Base-by-base conservation (phyloP, 1,284 basidiomycete genomes). In the Porodaedalea pini region DNA sequence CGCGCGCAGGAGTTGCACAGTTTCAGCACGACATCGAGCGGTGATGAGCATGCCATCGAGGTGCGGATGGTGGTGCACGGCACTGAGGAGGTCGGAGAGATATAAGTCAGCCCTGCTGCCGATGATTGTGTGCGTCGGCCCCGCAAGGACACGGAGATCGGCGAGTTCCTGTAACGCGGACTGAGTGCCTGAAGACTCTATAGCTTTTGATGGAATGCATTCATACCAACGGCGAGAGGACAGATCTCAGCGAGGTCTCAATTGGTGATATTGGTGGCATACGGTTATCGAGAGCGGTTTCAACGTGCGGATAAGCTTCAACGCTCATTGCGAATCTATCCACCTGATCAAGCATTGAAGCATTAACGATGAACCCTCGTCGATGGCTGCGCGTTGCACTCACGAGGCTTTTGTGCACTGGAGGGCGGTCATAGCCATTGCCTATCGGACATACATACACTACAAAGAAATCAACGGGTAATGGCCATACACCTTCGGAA, bases 261-360 rank as follows among this genome's bases (percentile, higher is more conserved):
- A 27, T 59, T 25, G 53, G 52, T 15, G 27, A 44, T 36, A 37
- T 27, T 25, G 36, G 37, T 25, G 27, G 52, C 45, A 44, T 13
- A 13, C 45, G 47, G 27, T 34, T 55, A 31, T 52, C 56, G 31
- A 52, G 23, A 31, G 47, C 21, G 17, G n/a, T 36, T 41, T 55
- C 57, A 19, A 34, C 27, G n/a, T 29, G 17, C 25, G 39, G 57
- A 50, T 54, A 44, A 32, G 39, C 54, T 21, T 60, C 58, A 3
- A 79, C 78, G 63, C 86, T 90, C 78, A 92, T 83, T 2, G 87
- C 75, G 67, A 92, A 92, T 61, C 79, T 81, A 67, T 92, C 88
- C 21, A 92, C 73, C 88, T 91, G 66, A 45, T 55, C 25, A 31
- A 21, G 49, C 15, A 36, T 40, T n/a, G 36, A 27, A 13, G 61